Evolutionary conservation across 768 basidiomycete species (phyloP).

Genomic region (Coprinopsis marcescibilis): DNA sequence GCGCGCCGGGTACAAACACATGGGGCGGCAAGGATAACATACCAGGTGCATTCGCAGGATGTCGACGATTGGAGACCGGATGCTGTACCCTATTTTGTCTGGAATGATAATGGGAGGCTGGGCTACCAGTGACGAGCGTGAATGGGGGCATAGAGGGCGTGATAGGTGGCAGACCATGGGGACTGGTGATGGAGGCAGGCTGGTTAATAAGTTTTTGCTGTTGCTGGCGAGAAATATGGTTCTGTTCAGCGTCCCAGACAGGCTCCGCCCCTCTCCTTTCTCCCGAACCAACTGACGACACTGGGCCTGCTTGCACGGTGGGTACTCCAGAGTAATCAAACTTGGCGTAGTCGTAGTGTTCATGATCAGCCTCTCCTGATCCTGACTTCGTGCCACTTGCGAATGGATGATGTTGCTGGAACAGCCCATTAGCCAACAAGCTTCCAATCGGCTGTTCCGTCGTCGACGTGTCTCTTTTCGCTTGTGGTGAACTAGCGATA

Average conservation of each 20-base stretch:
- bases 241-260: conserved; percentile 7
- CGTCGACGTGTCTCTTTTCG: neutral
- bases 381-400: too few species aligned
- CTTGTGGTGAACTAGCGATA: neutral
- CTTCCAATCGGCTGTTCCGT: neutral
- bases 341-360: neutral
- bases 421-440: conserved; percentile 1
- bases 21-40: conserved; percentile 6
- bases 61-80: neutral
- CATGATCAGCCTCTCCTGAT: neutral
- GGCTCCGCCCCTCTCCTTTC: conserved; percentile 1
- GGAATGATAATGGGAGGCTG: neutral
- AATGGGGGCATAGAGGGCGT: conserved; percentile 99
- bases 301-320: conserved; percentile 5
- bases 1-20: conserved; percentile 9
- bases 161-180: conserved; percentile 83
- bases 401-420: conserved; percentile 9
- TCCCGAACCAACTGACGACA: neutral
- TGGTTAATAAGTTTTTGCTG: conserved; percentile 26
- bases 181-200: conserved; percentile 41
- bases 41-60: conserved; percentile 5
- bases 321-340: conserved; percentile 7
- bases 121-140: conserved; percentile 48
- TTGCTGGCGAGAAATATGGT: conserved; percentile 12
- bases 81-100: neutral